Evolutionary conservation across 106 monocot genomes (phyloP).

Genomic region (Acorus calamus): DNA sequence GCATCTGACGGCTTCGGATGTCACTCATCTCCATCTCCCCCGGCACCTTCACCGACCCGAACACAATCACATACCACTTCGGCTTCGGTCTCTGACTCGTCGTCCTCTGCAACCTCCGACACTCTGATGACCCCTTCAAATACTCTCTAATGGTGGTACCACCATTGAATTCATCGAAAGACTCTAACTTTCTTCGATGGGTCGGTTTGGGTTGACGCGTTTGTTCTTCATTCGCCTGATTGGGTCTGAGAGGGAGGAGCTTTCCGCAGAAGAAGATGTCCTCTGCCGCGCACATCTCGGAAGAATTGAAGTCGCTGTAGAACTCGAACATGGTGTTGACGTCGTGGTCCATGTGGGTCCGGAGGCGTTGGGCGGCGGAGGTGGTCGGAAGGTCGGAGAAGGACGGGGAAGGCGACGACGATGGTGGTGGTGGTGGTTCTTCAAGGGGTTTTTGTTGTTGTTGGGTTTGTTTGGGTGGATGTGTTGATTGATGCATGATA

Average conservation of each 20-base stretch:
- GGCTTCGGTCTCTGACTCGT: neutral
- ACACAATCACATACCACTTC: slow-evolving; percentile 8
- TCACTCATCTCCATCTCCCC: slow-evolving; percentile 11
- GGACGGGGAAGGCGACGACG: no score
- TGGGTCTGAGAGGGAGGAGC: neutral
- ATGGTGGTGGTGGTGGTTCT: no score
- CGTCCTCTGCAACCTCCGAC: neutral
- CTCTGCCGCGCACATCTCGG: slow-evolving; percentile 1
- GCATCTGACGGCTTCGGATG: slow-evolving; percentile 2
- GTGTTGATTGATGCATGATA: no score
- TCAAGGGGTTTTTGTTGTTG: no score
- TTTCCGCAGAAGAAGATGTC: slow-evolving; percentile 4
- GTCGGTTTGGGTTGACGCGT: neutral
- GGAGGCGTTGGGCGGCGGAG: no score
- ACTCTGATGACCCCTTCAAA: neutral
- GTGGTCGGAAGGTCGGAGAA: no score
- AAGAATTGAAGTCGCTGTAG: neutral
- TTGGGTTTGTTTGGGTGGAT: no score
- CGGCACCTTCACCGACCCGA: slow-evolving; percentile 6
- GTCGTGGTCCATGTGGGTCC: no score
- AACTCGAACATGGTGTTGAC: neutral
- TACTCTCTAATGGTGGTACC: neutral
- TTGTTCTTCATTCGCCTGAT: neutral
- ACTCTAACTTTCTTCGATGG: neutral
- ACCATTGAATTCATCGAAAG: neutral